These are phyloP conservation scores for Helicosporidium sp. DNA, from an alignment of 139 green algal genomes.

Conservation along the genomic window DNA sequence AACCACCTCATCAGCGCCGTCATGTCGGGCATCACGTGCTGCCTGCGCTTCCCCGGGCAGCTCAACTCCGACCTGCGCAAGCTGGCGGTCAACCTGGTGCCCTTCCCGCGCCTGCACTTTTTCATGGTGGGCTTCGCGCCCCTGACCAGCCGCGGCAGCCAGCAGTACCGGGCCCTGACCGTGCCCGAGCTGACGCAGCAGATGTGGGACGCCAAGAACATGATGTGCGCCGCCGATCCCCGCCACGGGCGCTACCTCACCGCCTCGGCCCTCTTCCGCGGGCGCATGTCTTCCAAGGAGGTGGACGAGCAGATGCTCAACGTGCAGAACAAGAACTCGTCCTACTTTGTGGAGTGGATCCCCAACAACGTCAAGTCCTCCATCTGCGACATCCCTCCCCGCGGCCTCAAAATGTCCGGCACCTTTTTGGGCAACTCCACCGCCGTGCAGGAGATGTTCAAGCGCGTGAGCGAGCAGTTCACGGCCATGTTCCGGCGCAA, in stretches of 20 bases:
- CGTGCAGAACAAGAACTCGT: conserved; percentile 33
- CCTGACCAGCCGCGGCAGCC: conserved; percentile 80
- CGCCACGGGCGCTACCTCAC: conserved; percentile 87
- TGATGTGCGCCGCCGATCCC: conserved; percentile 93
- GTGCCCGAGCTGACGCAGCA: conserved; percentile 83
- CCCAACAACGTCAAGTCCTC: conserved; percentile 95
- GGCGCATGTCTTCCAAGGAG: conserved; percentile 73
- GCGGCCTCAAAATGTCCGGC: conserved; percentile 83
- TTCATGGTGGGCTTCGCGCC: conserved; percentile 99
- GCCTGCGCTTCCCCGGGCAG: conserved; percentile 96
- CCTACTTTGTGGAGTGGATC: conserved; percentile 98
- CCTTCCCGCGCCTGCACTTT: conserved; percentile 98
- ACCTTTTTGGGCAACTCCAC: conserved; percentile 94
- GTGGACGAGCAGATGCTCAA: conserved; percentile 94
- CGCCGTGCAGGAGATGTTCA: conserved; percentile 75
- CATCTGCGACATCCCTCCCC: conserved; percentile 89
- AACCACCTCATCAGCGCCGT: conserved; percentile 98
- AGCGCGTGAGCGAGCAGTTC: conserved; percentile 83
- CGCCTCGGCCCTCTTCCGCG: conserved; percentile 65
- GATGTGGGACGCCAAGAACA: conserved; percentile 98
- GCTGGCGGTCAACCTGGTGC: conserved; percentile 96
- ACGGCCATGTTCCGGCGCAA: conserved; percentile 94
- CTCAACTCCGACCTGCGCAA: conserved; percentile 97
- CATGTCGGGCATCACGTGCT: conserved; percentile 98
- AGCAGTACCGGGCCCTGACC: conserved; percentile 86